Base-by-base conservation (phyloP, 495 filamentous ascomycete species). In the Lasiosphaeria hispida region DNA sequence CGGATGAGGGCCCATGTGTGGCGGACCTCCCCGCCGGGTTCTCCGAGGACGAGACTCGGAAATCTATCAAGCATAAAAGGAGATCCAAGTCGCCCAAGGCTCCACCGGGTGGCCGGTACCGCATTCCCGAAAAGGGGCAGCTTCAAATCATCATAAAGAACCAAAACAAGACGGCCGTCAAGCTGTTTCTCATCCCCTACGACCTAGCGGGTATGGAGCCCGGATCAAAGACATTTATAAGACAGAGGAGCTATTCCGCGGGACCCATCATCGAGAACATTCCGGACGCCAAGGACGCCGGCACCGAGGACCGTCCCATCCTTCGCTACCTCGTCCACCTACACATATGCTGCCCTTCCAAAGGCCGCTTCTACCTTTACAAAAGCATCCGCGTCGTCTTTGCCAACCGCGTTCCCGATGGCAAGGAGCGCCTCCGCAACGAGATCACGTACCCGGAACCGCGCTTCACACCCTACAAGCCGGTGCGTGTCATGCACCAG, bases 111-210 rank as follows among this genome's bases (percentile, higher is more conserved):
- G 93, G 94, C 10, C 88, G 87, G 63, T 99, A 97, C 68, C 86
- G 95, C 51, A 96, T 99, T 45, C 95, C 94, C 0, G 89, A 96
- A 67, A 89, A 92, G 64, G 94, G 94, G 0, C 94, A 97, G 68
- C 77, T 99, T 23, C 94, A 99, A 70, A 95, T 99, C 61, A 87
- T 99, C 47, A 94, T 97, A 72, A 95, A 96, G 68, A 97, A 96
- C 63, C 91, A 90, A 10, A 92, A 96, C 77, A 97, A 96, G 68
- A 97, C 92, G 4, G 92, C 92, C 4, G 91, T 97, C 49, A 97
- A 97, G 69, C 75, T 97, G 13, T 99, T 97, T 63, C 80, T 97
- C 11, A 85, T 99, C 19, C 94, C 95, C 0, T 99, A 99, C 66
- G 92, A 97, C 70, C 80, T 99, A 7, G 80, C 83, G n/a, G 94